phyloP scores from a whole-genome alignment of 805 yeast genomes.

The Yarrowia sp. region DNA sequence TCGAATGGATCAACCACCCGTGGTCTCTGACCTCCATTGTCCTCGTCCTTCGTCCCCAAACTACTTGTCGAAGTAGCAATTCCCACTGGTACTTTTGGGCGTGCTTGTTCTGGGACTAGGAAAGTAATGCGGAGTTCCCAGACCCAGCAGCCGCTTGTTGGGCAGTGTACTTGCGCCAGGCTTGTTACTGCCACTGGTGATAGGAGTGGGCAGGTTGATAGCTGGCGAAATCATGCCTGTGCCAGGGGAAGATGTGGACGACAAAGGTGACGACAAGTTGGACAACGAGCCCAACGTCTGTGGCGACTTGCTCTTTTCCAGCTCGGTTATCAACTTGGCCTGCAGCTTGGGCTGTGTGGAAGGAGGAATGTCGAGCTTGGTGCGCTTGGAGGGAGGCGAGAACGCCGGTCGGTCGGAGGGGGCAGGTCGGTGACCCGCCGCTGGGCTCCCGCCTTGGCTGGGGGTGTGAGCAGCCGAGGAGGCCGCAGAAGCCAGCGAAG shows the following conservation, averaged over 20 bases:
- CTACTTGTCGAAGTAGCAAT: conserved; percentile 28
- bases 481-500: background rate
- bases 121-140: conserved; percentile 31
- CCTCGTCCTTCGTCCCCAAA: background rate
- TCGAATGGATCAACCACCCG: conserved; percentile 30
- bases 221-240: conserved; percentile 35
- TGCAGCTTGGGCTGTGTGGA: conserved; percentile 36
- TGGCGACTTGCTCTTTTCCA: conserved; percentile 35
- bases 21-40: conserved; percentile 20
- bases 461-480: background rate
- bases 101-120: conserved; percentile 26
- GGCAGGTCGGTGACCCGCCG: conserved; percentile 1
- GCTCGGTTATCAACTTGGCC: conserved; percentile 35
- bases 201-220: conserved; percentile 32
- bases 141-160: conserved; percentile 34
- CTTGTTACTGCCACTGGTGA: conserved; percentile 36
- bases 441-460: conserved; percentile 2
- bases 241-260: conserved; percentile 34
- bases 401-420: background rate
- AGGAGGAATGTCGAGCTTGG: conserved; percentile 36
- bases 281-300: conserved; percentile 31
- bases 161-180: conserved; percentile 31
- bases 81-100: conserved; percentile 2
- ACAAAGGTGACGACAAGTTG: conserved; percentile 27
- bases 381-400: conserved; percentile 18